These are phyloP conservation scores for Cerioporus squamosus DNA, from an alignment of 1,284 basidiomycete species.

Conservation along the genomic window DNA sequence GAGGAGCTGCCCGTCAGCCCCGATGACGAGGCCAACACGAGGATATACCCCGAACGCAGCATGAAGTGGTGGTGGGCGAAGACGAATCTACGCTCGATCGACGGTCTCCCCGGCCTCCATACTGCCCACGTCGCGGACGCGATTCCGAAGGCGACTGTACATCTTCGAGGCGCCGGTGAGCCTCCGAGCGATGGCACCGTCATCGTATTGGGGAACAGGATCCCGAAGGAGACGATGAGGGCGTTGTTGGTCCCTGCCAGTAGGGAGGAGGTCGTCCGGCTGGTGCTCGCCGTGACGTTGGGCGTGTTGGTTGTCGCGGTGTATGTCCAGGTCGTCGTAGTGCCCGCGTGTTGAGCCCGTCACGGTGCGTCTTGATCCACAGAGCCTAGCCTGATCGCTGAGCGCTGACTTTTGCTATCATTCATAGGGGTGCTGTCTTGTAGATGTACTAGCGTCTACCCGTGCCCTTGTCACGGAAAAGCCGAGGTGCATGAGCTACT, in stretches of 20 bases:
- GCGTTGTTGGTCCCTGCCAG: neutral
- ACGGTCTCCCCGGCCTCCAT: constrained; percentile 45
- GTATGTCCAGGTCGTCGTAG: neutral
- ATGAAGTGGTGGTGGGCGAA: constrained; percentile 50
- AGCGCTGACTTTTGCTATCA: too few relatives aligned
- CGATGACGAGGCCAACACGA: neutral
- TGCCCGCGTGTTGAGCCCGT: too few relatives aligned
- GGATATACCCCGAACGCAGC: constrained; percentile 31
- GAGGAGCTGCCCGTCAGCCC: neutral
- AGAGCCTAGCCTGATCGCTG: too few relatives aligned
- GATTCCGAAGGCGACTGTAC: constrained; percentile 4
- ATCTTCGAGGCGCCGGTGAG: constrained; percentile 3
- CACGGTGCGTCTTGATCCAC: too few relatives aligned
- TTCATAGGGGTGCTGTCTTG: too few relatives aligned
- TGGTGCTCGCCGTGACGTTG: constrained; percentile 20
- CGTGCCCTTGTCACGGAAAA: too few relatives aligned
- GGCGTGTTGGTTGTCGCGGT: constrained; percentile 17
- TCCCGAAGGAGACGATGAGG: constrained; percentile 10
- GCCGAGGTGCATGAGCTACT: too few relatives aligned
- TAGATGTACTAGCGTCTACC: too few relatives aligned
- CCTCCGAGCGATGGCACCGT: constrained; percentile 14
- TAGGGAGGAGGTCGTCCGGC: constrained; percentile 12
- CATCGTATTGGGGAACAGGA: constrained; percentile 12
- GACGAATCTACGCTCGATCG: constrained; percentile 51
- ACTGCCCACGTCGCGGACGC: constrained; percentile 13